Evolutionary conservation across 495 filamentous ascomycete species (phyloP).

Genomic region (Daldinia vernicosa): DNA sequence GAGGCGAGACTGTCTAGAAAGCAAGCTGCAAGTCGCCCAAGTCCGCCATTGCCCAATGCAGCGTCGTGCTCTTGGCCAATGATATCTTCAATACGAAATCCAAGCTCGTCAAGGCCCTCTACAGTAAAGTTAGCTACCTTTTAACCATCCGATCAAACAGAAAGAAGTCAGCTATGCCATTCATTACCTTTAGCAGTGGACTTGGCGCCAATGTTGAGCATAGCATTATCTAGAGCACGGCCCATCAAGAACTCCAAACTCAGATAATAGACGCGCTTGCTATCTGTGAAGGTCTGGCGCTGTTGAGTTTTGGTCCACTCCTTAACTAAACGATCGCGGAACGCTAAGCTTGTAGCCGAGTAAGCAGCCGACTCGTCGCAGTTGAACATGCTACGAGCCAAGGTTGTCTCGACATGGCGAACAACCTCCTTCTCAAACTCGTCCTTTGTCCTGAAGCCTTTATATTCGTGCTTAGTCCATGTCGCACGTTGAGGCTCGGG

Average conservation of each 20-base stretch:
- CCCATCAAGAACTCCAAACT: conserved; percentile 98
- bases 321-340: conserved; percentile 90
- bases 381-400: conserved; percentile 96
- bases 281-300: conserved; percentile 86
- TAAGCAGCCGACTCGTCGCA: conserved; percentile 97
- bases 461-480: conserved; percentile 80
- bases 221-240: conserved; percentile 94
- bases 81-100: conserved; percentile 96
- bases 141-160: not conserved
- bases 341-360: conserved; percentile 86
- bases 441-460: conserved; percentile 76
- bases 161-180: conserved; percentile 18
- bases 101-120: conserved; percentile 87
- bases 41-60: conserved; percentile 93
- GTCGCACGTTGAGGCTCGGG: conserved; percentile 87
- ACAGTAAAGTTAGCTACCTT: conserved; percentile 16
- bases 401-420: conserved; percentile 93
- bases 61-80: conserved; percentile 96
- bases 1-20: conserved; percentile 96
- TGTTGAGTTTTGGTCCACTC: conserved; percentile 99
- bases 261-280: conserved; percentile 95
- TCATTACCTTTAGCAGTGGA: conserved; percentile 82
- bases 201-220: conserved; percentile 94
- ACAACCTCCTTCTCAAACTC: conserved; percentile 80
- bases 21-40: conserved; percentile 93